These are phyloP conservation scores for Curvularia sp. DNA, from an alignment of 2,329 filamentous ascomycete species.

Conservation along the genomic window DNA sequence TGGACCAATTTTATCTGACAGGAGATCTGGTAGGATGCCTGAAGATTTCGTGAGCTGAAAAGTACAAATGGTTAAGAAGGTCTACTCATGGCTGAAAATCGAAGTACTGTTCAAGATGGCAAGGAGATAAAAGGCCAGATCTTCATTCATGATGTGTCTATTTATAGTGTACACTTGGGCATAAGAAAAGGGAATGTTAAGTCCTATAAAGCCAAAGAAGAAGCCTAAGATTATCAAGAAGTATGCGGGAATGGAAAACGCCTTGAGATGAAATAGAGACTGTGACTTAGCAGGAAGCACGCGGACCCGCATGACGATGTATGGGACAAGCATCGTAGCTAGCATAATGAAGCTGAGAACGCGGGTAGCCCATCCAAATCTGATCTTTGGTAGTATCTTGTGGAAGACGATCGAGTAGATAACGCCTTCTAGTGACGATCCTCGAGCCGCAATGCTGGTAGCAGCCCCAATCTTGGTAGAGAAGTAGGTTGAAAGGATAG, in stretches of 20 bases:
- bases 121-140: slow-evolving; percentile 71
- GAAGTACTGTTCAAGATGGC: slow-evolving; percentile 69
- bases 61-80: slow-evolving; percentile 1
- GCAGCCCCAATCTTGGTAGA: slow-evolving; percentile 53
- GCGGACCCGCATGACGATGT: slow-evolving; percentile 52
- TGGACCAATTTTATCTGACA: slow-evolving; percentile 51
- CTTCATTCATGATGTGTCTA: slow-evolving; percentile 58
- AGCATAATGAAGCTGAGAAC: slow-evolving; percentile 70
- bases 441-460: slow-evolving; percentile 55
- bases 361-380: slow-evolving; percentile 69
- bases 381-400: slow-evolving; percentile 63
- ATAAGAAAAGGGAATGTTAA: slow-evolving; percentile 60
- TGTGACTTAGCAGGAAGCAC: slow-evolving; percentile 53
- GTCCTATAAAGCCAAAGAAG: slow-evolving; percentile 56
- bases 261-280: slow-evolving; percentile 53
- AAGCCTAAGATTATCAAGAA: slow-evolving; percentile 51
- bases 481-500: slow-evolving; percentile 59
- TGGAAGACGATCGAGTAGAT: slow-evolving; percentile 64
- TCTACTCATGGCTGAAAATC: slow-evolving; percentile 52
- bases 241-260: slow-evolving; percentile 54
- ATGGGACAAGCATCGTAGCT: slow-evolving; percentile 53
- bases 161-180: slow-evolving; percentile 65
- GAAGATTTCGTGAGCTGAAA: neutral
- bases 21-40: slow-evolving; percentile 1
- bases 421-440: slow-evolving; percentile 54